Percentiles rank a stretch among this genome's conserved stretches.
Evolutionary conservation across 192 early-diverging fungal species (phyloP).

Genomic region (Podila verticillata): DNA sequence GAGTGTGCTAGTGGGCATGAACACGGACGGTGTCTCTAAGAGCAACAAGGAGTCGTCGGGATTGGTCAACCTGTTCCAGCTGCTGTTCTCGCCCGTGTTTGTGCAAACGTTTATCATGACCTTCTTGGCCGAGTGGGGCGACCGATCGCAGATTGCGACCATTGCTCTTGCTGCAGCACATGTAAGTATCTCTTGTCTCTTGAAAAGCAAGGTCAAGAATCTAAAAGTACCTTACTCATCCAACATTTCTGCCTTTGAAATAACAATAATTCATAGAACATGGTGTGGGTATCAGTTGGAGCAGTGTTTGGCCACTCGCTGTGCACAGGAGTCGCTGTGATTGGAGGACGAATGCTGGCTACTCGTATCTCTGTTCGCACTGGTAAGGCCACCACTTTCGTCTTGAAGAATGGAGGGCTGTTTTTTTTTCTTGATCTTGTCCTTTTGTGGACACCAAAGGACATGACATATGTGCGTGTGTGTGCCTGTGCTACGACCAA

Average conservation of each 20-base stretch:
- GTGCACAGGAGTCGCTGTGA: conserved; percentile 92
- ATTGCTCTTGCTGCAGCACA: conserved; percentile 96
- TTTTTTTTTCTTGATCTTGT: no score
- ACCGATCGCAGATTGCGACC: conserved; percentile 95
- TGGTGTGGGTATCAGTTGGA: conserved; percentile 90
- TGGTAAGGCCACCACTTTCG: conserved; percentile 54
- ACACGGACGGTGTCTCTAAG: background rate
- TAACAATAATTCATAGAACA: conserved; percentile 67
- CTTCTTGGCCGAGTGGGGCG: conserved; percentile 98
- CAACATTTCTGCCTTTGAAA: conserved; percentile 2
- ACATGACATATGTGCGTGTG: no score
- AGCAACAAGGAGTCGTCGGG: conserved; percentile 59
- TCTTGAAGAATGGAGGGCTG: background rate
- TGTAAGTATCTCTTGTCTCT: conserved; percentile 55
- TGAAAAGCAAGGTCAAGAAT: background rate
- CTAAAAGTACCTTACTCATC: background rate
- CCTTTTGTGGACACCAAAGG: no score
- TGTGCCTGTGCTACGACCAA: no score
- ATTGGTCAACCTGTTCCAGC: conserved; percentile 75
- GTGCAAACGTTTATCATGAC: conserved; percentile 96
- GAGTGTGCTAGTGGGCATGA: conserved; percentile 16
- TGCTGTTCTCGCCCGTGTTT: conserved; percentile 91
- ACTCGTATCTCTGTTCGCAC: conserved; percentile 86
- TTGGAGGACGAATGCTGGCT: conserved; percentile 92
- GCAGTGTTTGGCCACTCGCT: conserved; percentile 90